phyloP scores from a whole-genome alignment of 2,329 filamentous ascomycete genomes.

The Penicillium sp. region DNA sequence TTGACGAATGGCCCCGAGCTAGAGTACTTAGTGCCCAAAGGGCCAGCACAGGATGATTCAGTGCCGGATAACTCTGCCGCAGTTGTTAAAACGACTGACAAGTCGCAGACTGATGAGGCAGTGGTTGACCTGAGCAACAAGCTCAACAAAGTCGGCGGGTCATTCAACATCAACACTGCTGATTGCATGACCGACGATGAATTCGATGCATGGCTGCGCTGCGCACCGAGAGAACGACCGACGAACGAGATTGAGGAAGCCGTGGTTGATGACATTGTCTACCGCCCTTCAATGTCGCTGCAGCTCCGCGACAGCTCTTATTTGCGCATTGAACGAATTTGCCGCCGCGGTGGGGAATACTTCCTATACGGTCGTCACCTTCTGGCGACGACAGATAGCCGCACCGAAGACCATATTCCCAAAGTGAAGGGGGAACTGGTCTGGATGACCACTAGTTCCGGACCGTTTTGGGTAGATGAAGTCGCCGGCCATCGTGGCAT shows the following conservation, averaged over 20 bases:
- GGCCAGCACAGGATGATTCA: background rate
- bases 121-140: background rate
- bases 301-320: constrained; percentile 41
- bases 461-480: constrained; percentile 40
- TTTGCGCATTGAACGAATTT: constrained; percentile 39
- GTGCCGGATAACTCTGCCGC: too few species aligned
- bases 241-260: constrained; percentile 13
- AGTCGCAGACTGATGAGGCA: background rate
- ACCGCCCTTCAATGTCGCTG: constrained; percentile 30
- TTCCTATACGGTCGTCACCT: constrained; percentile 40
- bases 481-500: constrained; percentile 46
- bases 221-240: background rate
- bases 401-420: constrained; percentile 25
- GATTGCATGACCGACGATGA: background rate
- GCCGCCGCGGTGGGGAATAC: constrained; percentile 23
- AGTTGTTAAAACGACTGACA: too few species aligned
- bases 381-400: constrained; percentile 30
- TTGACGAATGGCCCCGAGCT: background rate
- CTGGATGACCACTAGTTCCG: constrained; percentile 38
- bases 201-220: background rate
- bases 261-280: constrained; percentile 20
- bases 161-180: background rate
- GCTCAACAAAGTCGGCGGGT: background rate
- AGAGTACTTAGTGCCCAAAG: background rate
- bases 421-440: constrained; percentile 45